Percentiles rank a stretch among this genome's conserved stretches.
phyloP scores from a whole-genome alignment of 2,329 filamentous ascomycete genomes.

The Talaromyces sp. region DNA sequence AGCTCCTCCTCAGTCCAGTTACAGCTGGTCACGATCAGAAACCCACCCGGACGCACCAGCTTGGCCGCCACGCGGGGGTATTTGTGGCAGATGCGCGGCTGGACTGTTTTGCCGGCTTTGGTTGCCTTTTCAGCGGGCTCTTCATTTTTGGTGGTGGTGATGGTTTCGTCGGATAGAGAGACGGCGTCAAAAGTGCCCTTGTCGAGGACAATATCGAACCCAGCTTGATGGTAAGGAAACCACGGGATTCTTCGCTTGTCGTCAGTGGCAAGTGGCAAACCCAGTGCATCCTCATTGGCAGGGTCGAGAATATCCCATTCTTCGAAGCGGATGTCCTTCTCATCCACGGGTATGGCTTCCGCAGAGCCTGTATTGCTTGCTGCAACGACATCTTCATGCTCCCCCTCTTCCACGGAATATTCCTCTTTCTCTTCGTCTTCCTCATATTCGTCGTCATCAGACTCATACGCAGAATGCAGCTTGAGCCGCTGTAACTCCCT shows the following conservation, averaged over 20 bases:
- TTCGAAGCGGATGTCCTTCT: constrained; percentile 41
- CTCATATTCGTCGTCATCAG: constrained; percentile 13
- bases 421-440: constrained; percentile 21
- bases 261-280: neutral
- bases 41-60: constrained; percentile 65
- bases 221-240: constrained; percentile 39
- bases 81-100: constrained; percentile 61
- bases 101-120: constrained; percentile 17
- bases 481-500: constrained; percentile 49
- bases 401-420: constrained; percentile 17
- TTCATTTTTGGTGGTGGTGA: constrained; percentile 2
- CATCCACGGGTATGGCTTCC: constrained; percentile 8
- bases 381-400: constrained; percentile 21
- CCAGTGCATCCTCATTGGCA: constrained; percentile 12
- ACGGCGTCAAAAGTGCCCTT: constrained; percentile 98
- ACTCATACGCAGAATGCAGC: constrained; percentile 30
- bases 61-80: constrained; percentile 66
- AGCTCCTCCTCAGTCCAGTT: constrained; percentile 97
- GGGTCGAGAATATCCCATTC: constrained; percentile 61
- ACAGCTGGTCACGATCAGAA: constrained; percentile 86
- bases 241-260: constrained; percentile 22
- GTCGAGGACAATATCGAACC: constrained; percentile 90
- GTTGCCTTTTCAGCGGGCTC: neutral
- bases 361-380: neutral
- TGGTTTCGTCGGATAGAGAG: constrained; percentile 51